Evolutionary conservation across 495 filamentous ascomycete genomes (phyloP).

Genomic region (Wilcoxina mikolae): DNA sequence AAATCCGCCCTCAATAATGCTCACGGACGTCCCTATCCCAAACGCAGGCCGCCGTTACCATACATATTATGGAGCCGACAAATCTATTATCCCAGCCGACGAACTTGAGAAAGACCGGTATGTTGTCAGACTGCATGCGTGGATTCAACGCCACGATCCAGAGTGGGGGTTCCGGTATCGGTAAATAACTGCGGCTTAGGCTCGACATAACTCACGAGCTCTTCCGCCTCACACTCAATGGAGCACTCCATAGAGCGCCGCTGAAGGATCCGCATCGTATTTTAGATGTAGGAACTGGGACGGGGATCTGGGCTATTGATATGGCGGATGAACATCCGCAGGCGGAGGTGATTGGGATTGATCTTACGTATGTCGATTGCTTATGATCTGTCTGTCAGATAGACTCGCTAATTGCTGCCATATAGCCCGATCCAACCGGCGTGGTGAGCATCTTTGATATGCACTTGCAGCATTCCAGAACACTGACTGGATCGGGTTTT

Average conservation of each 20-base stretch:
- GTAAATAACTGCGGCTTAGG: background rate
- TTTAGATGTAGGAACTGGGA: slow-evolving; percentile 20
- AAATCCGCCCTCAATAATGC: too few species aligned
- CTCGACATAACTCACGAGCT: slow-evolving; percentile 18
- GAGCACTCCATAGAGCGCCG: slow-evolving; percentile 19
- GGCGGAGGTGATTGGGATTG: background rate
- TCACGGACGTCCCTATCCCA: too few species aligned
- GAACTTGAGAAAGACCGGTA: slow-evolving; percentile 3
- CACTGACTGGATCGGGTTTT: too few species aligned
- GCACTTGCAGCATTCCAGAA: too few species aligned
- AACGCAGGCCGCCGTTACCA: slow-evolving; percentile 1
- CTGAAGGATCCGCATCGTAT: slow-evolving; percentile 9
- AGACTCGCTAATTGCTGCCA: too few species aligned
- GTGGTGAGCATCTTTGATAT: too few species aligned
- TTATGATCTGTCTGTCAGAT: too few species aligned
- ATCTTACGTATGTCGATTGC: background rate
- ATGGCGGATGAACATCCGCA: background rate
- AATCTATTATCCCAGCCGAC: background rate
- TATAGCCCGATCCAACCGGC: background rate
- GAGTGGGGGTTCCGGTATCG: too few species aligned
- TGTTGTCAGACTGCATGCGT: background rate
- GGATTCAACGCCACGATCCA: too few species aligned
- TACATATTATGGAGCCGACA: background rate
- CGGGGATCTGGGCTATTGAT: slow-evolving; percentile 17
- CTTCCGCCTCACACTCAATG: slow-evolving; percentile 17